A percentile compares a stretch with the other conserved stretches of the same genome.
Evolutionary conservation across 495 filamentous ascomycete species (phyloP).

Genomic region (Pyronema domesticum): DNA sequence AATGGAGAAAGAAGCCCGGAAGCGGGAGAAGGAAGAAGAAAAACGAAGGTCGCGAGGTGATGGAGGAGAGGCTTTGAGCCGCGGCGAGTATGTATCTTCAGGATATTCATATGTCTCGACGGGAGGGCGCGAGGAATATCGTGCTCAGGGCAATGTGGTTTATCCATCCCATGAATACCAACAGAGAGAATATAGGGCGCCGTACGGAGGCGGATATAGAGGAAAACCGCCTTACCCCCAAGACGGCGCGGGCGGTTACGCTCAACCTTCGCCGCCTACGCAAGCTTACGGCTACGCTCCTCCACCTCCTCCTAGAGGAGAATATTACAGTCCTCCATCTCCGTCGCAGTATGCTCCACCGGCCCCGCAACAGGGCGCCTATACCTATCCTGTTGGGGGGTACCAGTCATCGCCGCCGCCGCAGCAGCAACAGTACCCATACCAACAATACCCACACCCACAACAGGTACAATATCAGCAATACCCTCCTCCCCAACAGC

Average conservation of each 20-base stretch:
- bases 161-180: slow-evolving; percentile 8
- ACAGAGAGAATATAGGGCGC: slow-evolving; percentile 9
- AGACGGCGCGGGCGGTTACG: background rate
- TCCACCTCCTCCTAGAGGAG: background rate
- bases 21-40: slow-evolving; percentile 6
- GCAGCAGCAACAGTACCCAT: too few species aligned
- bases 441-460: slow-evolving; percentile 4
- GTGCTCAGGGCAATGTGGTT: slow-evolving; percentile 2
- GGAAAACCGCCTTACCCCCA: background rate
- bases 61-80: background rate
- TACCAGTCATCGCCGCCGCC: background rate
- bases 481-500: background rate
- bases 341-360: slow-evolving; percentile 4
- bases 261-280: slow-evolving; percentile 1
- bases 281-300: slow-evolving; percentile 6
- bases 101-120: too few species aligned
- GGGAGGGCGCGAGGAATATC: background rate
- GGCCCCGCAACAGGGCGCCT: slow-evolving; percentile 2
- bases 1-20: slow-evolving; percentile 8
- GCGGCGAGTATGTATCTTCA: background rate
- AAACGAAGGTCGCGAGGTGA: slow-evolving; percentile 8
- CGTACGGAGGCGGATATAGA: slow-evolving; percentile 6
- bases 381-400: slow-evolving; percentile 5
- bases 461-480: slow-evolving; percentile 9
- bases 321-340: background rate